Percentiles rank a stretch among this genome's conserved stretches.
Conservation (phyloP, 1,139 yeast genomes). For the Kodamaea sp. region DNA sequence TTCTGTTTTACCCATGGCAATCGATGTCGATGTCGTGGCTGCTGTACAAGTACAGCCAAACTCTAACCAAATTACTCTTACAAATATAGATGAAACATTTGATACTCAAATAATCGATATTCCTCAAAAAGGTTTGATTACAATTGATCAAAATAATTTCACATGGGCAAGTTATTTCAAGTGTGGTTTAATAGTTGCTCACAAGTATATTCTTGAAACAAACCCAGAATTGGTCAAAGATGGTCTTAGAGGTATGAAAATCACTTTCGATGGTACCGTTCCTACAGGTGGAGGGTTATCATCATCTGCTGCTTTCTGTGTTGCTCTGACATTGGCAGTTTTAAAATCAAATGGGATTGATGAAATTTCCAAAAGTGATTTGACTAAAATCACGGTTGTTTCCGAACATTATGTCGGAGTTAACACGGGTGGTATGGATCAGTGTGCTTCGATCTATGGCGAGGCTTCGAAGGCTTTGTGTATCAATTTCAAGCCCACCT, state of each 20-base stretch:
- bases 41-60: constrained; percentile 41
- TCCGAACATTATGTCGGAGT: constrained; percentile 74
- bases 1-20: constrained; percentile 75
- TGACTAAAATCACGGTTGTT: constrained; percentile 60
- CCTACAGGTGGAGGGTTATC: constrained; percentile 75
- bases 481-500: constrained; percentile 59
- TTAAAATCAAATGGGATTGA: constrained; percentile 51
- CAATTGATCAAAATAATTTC: constrained; percentile 47
- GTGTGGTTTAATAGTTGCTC: constrained; percentile 64
- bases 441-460: constrained; percentile 71
- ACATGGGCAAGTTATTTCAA: constrained; percentile 69
- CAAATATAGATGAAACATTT: constrained; percentile 40
- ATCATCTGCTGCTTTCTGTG: constrained; percentile 72
- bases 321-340: constrained; percentile 59
- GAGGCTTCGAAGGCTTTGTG: constrained; percentile 55
- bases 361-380: constrained; percentile 45
- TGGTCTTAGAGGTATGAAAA: constrained; percentile 45
- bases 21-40: constrained; percentile 59
- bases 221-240: constrained; percentile 18
- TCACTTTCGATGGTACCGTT: constrained; percentile 60
- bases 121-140: constrained; percentile 39
- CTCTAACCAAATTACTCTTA: constrained; percentile 32
- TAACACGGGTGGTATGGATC: constrained; percentile 79
- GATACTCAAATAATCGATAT: constrained; percentile 31
- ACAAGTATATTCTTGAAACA: constrained; percentile 42